These are phyloP conservation scores for Lentithecium fluviatile DNA, from an alignment of 495 filamentous ascomycete genomes.

Conservation along the genomic window DNA sequence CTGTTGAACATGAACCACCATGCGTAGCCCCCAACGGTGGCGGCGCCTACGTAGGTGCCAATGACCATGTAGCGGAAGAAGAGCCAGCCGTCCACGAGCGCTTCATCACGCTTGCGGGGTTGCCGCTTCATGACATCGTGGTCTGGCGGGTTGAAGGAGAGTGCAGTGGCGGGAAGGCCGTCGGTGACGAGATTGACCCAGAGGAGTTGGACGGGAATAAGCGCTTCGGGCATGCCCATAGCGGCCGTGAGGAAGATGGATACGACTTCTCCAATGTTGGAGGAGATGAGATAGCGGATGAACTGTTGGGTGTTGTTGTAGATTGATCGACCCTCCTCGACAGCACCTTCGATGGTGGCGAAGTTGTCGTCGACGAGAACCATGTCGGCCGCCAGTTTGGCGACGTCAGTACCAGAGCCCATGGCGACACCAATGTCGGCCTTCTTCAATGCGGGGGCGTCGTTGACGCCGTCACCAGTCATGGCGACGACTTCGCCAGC, in stretches of 20 bases:
- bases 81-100: constrained; percentile 89
- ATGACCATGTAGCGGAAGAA: constrained; percentile 98
- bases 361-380: constrained; percentile 99
- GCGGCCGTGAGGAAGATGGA: constrained; percentile 99
- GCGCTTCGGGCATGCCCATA: constrained; percentile 93
- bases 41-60: constrained; percentile 88
- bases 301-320: constrained; percentile 99
- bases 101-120: constrained; percentile 87
- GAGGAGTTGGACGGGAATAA: constrained; percentile 94
- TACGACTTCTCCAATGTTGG: constrained; percentile 98
- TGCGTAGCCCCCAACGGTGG: constrained; percentile 95
- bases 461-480: constrained; percentile 99
- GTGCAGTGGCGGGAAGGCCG: constrained; percentile 90
- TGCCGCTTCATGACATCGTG: constrained; percentile 94
- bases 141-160: constrained; percentile 97
- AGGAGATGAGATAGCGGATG: constrained; percentile 97
- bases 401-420: constrained; percentile 97
- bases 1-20: constrained; percentile 99
- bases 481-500: constrained; percentile 95
- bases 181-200: constrained; percentile 99
- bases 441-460: constrained; percentile 97
- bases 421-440: constrained; percentile 98
- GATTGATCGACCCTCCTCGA: constrained; percentile 96
- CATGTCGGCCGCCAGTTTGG: constrained; percentile 97
- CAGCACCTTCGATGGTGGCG: constrained; percentile 91